Conservation (phyloP, 1,139 yeast genomes). For the Hemisphaericaspora lyxosophila region DNA sequence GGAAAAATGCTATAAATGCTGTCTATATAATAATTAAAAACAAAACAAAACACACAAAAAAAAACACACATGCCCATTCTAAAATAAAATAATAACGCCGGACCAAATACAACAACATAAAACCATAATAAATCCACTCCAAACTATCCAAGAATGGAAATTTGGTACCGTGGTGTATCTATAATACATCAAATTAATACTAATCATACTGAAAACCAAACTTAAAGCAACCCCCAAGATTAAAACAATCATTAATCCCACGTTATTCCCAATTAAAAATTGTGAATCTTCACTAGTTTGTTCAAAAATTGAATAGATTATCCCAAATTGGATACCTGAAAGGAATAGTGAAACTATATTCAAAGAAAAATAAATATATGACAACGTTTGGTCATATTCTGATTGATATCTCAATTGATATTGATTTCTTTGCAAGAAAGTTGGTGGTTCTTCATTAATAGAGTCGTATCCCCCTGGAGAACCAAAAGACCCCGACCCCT, state of each 20-base stretch:
- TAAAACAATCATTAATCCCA: conserved; percentile 35
- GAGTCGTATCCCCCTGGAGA: conserved; percentile 27
- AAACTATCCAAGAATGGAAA: conserved; percentile 10
- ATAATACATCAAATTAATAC: conserved; percentile 31
- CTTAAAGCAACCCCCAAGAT: conserved; percentile 35
- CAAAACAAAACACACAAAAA: conserved; percentile 2
- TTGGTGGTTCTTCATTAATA: conserved; percentile 32
- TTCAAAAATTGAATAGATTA: conserved; percentile 36
- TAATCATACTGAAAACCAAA: conserved; percentile 32
- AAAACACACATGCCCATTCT: conserved; percentile 43
- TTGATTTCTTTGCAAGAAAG: conserved; percentile 19
- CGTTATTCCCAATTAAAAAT: conserved; percentile 30
- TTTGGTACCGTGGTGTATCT: conserved; percentile 24
- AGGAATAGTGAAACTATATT: conserved; percentile 37
- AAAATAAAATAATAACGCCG: conserved; percentile 35
- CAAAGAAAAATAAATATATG: conserved; percentile 40
- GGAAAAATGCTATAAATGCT: background rate
- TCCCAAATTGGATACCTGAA: conserved; percentile 45
- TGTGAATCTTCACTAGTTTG: conserved; percentile 23
- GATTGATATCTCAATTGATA: conserved; percentile 25
- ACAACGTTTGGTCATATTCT: conserved; percentile 38
- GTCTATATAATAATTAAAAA: conserved; percentile 1
- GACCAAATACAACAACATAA: conserved; percentile 26
- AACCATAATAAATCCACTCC: conserved; percentile 29
- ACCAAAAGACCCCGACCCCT: conserved; percentile 7